Conservation (phyloP, 306 rosid genomes). For the Comarum palustre region DNA sequence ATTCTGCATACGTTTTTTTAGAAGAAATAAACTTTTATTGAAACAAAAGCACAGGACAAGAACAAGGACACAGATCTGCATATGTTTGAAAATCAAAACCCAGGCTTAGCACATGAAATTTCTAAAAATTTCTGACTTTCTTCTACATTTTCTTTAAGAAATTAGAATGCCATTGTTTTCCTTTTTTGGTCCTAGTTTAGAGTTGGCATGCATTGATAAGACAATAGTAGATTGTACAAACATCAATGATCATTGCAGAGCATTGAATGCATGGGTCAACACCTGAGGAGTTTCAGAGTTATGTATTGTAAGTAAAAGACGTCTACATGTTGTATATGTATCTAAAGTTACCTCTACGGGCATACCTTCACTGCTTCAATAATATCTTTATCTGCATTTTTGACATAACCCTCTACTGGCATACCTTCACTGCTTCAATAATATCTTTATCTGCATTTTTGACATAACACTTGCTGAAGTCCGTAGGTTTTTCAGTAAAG, state of each 20-base stretch:
- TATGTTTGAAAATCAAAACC: not conserved
- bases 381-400: no score
- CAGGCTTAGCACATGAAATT: not conserved
- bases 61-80: no score
- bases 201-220: not conserved
- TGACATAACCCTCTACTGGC: no score
- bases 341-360: no score
- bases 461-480: conserved; percentile 73
- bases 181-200: not conserved
- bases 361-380: no score
- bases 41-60: no score
- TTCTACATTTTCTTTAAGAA: not conserved
- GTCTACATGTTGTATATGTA: not conserved
- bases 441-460: conserved; percentile 88
- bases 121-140: not conserved
- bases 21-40: no score
- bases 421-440: conserved; percentile 80
- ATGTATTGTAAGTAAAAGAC: not conserved
- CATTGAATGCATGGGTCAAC: not conserved
- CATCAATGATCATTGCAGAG: not conserved
- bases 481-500: conserved; percentile 66
- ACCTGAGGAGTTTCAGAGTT: not conserved
- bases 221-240: not conserved
- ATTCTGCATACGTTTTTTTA: no score
- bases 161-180: not conserved